A percentile compares a stretch with the other conserved stretches of the same genome.
Evolutionary conservation across 495 filamentous ascomycete species (phyloP).

Genomic region (Aspergillus bridgeri): DNA sequence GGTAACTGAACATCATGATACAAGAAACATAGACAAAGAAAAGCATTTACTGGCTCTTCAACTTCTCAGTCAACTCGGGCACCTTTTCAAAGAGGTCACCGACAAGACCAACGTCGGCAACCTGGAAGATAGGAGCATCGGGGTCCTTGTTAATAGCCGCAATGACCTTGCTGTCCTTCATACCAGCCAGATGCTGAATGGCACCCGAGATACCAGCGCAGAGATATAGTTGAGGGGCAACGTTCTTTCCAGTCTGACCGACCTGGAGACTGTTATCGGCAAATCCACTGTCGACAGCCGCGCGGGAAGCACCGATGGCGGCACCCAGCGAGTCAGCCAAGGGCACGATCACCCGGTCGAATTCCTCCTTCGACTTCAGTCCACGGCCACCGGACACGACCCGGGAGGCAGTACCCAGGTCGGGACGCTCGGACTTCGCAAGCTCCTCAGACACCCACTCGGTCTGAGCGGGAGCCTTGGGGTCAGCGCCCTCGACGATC

Average conservation of each 20-base stretch:
- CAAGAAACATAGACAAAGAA: slow-evolving; percentile 16
- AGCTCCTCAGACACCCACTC: slow-evolving; percentile 96
- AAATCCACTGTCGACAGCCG: slow-evolving; percentile 95
- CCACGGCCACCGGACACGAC: slow-evolving; percentile 95
- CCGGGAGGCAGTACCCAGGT: slow-evolving; percentile 78
- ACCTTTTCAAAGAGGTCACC: slow-evolving; percentile 95
- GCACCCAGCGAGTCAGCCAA: slow-evolving; percentile 89
- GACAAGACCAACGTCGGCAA: slow-evolving; percentile 92
- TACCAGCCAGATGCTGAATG: slow-evolving; percentile 97
- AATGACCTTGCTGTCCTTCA: slow-evolving; percentile 99
- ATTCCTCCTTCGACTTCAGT: slow-evolving; percentile 95
- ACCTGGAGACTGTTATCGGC: slow-evolving; percentile 99
- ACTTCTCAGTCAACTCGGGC: slow-evolving; percentile 93
- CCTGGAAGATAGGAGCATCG: slow-evolving; percentile 97
- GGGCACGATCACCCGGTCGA: slow-evolving; percentile 86
- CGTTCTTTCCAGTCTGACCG: slow-evolving; percentile 97
- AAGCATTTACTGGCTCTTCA: slow-evolving; percentile 55
- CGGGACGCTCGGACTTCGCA: slow-evolving; percentile 89
- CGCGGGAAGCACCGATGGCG: slow-evolving; percentile 89
- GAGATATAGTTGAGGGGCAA: slow-evolving; percentile 92
- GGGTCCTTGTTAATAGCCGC: slow-evolving; percentile 97
- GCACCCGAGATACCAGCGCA: slow-evolving; percentile 94
- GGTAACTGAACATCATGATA: slow-evolving; percentile 23
- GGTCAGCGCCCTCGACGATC: slow-evolving; percentile 45
- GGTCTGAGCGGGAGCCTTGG: slow-evolving; percentile 62